A percentile compares a stretch with the other conserved stretches of the same genome.
Evolutionary conservation across 2,329 filamentous ascomycete genomes (phyloP).

Genomic region (Paecilomyces niveus): DNA sequence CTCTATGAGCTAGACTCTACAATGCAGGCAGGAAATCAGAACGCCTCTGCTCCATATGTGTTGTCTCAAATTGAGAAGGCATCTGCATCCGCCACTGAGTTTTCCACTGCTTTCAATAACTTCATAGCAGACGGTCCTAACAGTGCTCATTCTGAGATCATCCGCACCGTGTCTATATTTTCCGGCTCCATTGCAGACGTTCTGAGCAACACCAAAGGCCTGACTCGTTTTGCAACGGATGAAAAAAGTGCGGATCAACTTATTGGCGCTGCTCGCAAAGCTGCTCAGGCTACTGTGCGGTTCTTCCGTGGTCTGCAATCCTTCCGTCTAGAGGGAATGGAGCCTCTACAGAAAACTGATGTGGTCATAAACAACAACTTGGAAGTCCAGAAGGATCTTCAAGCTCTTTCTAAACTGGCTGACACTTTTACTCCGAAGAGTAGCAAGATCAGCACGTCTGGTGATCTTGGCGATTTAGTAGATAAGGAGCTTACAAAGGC

Average conservation of each 20-base stretch:
- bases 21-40: slow-evolving; percentile 98
- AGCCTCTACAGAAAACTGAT: slow-evolving; percentile 86
- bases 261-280: slow-evolving; percentile 72
- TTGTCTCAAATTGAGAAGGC: slow-evolving; percentile 97
- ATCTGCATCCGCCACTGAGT: slow-evolving; percentile 88
- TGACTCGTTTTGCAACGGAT: slow-evolving; percentile 85
- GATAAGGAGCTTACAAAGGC: slow-evolving; percentile 88
- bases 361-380: slow-evolving; percentile 97
- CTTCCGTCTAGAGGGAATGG: slow-evolving; percentile 85
- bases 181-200: slow-evolving; percentile 87
- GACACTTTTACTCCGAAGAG: slow-evolving; percentile 87
- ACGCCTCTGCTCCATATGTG: slow-evolving; percentile 88
- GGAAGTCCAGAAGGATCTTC: slow-evolving; percentile 88
- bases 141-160: slow-evolving; percentile 81
- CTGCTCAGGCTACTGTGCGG: slow-evolving; percentile 78
- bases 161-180: slow-evolving; percentile 86
- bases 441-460: slow-evolving; percentile 67
- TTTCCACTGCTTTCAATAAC: slow-evolving; percentile 96
- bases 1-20: slow-evolving; percentile 95
- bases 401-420: slow-evolving; percentile 86
- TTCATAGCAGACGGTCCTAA: slow-evolving; percentile 96
- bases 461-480: slow-evolving; percentile 87
- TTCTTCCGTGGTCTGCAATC: slow-evolving; percentile 95
- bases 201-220: slow-evolving; percentile 91
- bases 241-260: slow-evolving; percentile 90